phyloP scores from a whole-genome alignment of 2,329 filamentous ascomycete species.

The Aspergillus neotritici region DNA sequence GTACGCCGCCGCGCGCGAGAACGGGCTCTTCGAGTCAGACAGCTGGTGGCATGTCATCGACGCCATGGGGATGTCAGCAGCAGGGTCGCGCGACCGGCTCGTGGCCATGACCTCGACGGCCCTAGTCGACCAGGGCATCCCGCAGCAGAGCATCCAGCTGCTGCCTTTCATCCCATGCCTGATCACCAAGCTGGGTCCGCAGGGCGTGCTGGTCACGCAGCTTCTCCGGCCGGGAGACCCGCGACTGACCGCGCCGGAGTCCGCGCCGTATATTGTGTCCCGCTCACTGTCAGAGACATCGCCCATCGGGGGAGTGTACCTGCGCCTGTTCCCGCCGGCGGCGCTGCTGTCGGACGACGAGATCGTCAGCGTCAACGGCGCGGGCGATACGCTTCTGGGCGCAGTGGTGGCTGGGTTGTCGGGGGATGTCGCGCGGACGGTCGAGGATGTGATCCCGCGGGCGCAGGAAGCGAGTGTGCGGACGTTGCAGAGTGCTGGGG shows the following conservation, averaged over 20 bases:
- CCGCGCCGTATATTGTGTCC: slow-evolving; percentile 66
- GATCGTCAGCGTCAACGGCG: slow-evolving; percentile 85
- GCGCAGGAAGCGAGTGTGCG: slow-evolving; percentile 76
- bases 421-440: slow-evolving; percentile 36
- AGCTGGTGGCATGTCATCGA: slow-evolving; percentile 79
- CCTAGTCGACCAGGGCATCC: slow-evolving; percentile 73
- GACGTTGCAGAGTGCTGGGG: slow-evolving; percentile 68
- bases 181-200: slow-evolving; percentile 71
- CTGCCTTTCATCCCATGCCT: slow-evolving; percentile 83
- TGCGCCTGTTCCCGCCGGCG: slow-evolving; percentile 65
- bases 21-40: slow-evolving; percentile 61
- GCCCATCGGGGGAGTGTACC: slow-evolving; percentile 76
- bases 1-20: slow-evolving; percentile 62
- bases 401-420: slow-evolving; percentile 74
- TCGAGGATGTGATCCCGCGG: slow-evolving; percentile 64
- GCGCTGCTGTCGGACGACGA: slow-evolving; percentile 57
- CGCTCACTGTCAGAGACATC: slow-evolving; percentile 50
- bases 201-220: slow-evolving; percentile 70
- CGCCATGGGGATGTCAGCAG: slow-evolving; percentile 63
- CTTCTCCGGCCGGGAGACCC: slow-evolving; percentile 64
- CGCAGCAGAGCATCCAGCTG: slow-evolving; percentile 76
- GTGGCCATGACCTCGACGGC: slow-evolving; percentile 59
- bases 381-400: slow-evolving; percentile 87
- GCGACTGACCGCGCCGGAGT: slow-evolving; percentile 57
- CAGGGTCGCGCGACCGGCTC: slow-evolving; percentile 65